These are phyloP conservation scores for Tritrichomonas musculus DNA, from an alignment of 208 protist genomes.

Conservation along the genomic window DNA sequence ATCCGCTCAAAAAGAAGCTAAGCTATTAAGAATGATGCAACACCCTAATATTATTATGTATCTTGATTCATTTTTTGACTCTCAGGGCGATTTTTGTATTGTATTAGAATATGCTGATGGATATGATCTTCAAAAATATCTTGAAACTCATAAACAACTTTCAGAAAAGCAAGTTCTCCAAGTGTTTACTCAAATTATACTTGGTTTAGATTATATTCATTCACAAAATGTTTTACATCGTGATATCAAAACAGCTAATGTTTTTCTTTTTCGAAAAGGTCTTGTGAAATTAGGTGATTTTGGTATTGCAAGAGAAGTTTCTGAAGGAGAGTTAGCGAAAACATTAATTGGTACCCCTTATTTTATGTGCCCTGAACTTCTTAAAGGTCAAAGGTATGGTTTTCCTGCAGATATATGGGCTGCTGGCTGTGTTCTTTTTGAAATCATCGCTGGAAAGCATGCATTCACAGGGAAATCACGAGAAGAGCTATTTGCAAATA, in stretches of 20 bases:
- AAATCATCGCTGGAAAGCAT: not conserved
- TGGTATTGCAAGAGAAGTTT: conserved; percentile 37
- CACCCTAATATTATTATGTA: conserved; percentile 38
- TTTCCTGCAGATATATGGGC: conserved; percentile 33
- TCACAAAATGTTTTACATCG: conserved; percentile 45
- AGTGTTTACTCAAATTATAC: conserved; percentile 41
- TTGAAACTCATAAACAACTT: not conserved
- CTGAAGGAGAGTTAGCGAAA: not conserved
- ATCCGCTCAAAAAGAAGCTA: conserved; percentile 25
- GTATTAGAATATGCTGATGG: conserved; percentile 45
- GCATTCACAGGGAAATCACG: conserved; percentile 27
- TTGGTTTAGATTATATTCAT: conserved; percentile 43
- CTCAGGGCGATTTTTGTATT: conserved; percentile 32
- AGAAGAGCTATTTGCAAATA: conserved; percentile 5
- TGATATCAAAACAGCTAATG: conserved; percentile 46
- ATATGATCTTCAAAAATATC: conserved; percentile 40
- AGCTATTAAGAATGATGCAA: not conserved
- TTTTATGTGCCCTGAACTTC: conserved; percentile 39
- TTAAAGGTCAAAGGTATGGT: not conserved
- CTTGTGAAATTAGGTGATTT: conserved; percentile 43
- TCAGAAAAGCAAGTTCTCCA: conserved; percentile 34
- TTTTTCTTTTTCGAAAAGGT: conserved; percentile 34
- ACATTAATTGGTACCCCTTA: conserved; percentile 38
- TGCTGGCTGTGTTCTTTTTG: not conserved
- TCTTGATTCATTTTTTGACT: conserved; percentile 28